Base-by-base conservation (phyloP, 495 filamentous ascomycete species). In the Immersiella caudata region DNA sequence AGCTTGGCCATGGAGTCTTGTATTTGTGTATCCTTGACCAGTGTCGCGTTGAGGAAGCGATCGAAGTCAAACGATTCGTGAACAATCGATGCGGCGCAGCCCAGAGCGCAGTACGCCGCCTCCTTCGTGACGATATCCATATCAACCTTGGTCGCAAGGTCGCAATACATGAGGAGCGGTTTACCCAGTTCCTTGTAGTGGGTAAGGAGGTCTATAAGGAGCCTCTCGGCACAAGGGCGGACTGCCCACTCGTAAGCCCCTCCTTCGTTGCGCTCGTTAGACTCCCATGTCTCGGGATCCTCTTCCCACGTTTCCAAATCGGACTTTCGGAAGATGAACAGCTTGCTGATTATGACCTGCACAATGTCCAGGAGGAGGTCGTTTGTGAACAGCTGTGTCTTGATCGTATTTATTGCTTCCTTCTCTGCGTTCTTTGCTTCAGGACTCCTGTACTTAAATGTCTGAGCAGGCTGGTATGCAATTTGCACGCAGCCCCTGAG, bases 261-360 rank as follows among this genome's bases (percentile, higher is more conserved):
- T 21, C 91, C 87, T 60, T 89, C 85, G 51, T 87, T 90, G 64
- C 95, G 90, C 79, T 96, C 92, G 72, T 85, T 86, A 66, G 87
- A 86, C 72, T 96, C 93, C 95, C 94, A 99, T 58, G 94, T 91
- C 72, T 97, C 91, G 0, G 94, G 93, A 52, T 95, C 92, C 70
- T 93, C 90, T 76, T 92, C 90, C 95, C 95, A 98, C 67, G 93
- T 89, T 56, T 90, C 85, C 18, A 97, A 89, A 74, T 97, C 95
- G 40, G 84, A 86, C 35, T 88, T 84, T n/a, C 92, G 87, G 74
- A 97, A 93, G 36, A 93, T 85, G 78, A 99, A 96, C 74, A 96
- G 93, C 62, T 89, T 88, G 7, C 91, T 93, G 35, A 98, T 90
- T 20, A 96, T 85, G 11, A 89, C 82, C 67, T 94, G 91, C 78